These are phyloP conservation scores for Coniosporium uncinatum DNA, from an alignment of 2,329 filamentous ascomycete species.

Conservation along the genomic window DNA sequence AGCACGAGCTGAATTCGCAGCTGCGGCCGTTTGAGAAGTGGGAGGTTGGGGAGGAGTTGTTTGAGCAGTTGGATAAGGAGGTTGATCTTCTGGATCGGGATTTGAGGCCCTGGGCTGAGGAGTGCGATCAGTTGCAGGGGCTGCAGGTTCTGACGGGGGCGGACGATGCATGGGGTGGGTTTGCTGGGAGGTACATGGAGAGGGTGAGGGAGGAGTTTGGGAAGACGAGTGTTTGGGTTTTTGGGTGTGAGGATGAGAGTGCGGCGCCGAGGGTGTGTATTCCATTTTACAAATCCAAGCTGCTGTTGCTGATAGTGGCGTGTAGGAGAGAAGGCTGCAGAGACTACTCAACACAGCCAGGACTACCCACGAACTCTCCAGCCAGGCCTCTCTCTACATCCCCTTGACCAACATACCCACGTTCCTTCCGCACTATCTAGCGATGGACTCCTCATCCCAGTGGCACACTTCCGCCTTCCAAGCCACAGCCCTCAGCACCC, in stretches of 20 bases:
- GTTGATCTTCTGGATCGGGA: constrained; percentile 90
- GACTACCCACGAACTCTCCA: constrained; percentile 61
- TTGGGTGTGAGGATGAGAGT: constrained; percentile 64
- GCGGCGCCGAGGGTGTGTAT: background rate
- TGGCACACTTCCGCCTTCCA: constrained; percentile 83
- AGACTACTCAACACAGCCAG: constrained; percentile 45
- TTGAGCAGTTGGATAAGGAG: constrained; percentile 45
- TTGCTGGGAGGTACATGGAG: constrained; percentile 44
- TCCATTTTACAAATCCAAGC: background rate
- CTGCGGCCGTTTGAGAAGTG: constrained; percentile 81
- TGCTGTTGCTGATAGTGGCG: background rate
- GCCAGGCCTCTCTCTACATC: constrained; percentile 71
- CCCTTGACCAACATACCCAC: constrained; percentile 62
- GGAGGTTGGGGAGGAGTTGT: constrained; percentile 69
- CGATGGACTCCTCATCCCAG: constrained; percentile 54
- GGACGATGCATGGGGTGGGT: constrained; percentile 45
- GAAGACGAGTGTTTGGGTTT: constrained; percentile 82
- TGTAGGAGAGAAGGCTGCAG: background rate
- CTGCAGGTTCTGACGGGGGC: constrained; percentile 58
- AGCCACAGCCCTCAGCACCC: constrained; percentile 70
- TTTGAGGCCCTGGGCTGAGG: constrained; percentile 80
- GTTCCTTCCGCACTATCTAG: constrained; percentile 50
- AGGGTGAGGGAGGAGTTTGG: constrained; percentile 84
- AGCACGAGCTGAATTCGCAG: constrained; percentile 78
- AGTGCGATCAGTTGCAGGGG: constrained; percentile 89